These are phyloP conservation scores for Prunus armeniaca DNA, from an alignment of 306 rosid genomes.

Conservation along the genomic window DNA sequence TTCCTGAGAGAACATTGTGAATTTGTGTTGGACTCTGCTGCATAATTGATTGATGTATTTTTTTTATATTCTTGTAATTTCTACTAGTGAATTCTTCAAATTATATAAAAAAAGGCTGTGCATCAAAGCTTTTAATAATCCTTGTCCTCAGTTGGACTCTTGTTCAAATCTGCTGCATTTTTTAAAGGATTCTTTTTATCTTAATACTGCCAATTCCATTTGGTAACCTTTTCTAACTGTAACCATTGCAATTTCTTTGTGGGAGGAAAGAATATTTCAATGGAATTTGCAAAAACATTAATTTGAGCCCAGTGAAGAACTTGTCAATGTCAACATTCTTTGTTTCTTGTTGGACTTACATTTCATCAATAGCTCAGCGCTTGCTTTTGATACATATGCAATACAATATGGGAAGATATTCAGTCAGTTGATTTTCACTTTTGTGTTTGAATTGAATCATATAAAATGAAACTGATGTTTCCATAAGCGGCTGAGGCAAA, in stretches of 20 bases:
- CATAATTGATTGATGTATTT: background rate
- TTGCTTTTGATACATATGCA: background rate
- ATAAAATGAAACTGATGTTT: background rate
- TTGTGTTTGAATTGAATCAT: background rate
- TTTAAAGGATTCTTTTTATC: too few relatives aligned
- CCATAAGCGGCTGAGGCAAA: too few relatives aligned
- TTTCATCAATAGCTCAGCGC: background rate
- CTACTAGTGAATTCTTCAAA: background rate
- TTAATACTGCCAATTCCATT: background rate
- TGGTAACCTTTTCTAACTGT: too few relatives aligned
- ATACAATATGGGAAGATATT: background rate
- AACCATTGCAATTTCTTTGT: too few relatives aligned
- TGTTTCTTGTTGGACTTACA: background rate
- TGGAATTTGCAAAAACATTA: conserved; percentile 1
- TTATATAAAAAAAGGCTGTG: background rate
- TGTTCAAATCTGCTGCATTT: too few relatives aligned
- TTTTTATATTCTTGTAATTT: conserved; percentile 9
- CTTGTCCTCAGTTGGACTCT: background rate
- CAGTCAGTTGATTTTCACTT: background rate
- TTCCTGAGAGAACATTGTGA: background rate
- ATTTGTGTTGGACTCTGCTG: background rate
- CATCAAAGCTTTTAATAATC: background rate
- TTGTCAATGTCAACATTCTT: background rate
- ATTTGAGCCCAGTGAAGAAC: background rate
- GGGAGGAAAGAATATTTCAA: background rate